These are phyloP conservation scores for Plasmodium gaboni DNA, from an alignment of 169 alveolate genomes.

Conservation along the genomic window DNA sequence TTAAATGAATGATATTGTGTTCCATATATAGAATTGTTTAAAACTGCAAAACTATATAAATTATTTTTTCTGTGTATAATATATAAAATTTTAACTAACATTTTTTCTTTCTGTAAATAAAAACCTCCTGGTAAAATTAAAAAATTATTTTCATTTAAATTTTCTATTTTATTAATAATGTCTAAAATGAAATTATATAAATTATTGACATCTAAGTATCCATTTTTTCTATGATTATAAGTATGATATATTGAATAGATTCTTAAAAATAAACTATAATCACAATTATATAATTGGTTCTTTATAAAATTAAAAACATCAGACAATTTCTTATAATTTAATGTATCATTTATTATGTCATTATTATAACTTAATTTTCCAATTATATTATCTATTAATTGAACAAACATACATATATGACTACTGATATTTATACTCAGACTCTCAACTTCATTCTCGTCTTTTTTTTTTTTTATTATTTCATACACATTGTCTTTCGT, in stretches of 20 bases:
- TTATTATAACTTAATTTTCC: constrained; percentile 59
- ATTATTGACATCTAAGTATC: constrained; percentile 67
- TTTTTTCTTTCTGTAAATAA: constrained; percentile 68
- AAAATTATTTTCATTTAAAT: constrained; percentile 72
- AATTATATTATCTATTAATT: constrained; percentile 40
- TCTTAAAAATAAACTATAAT: constrained; percentile 71
- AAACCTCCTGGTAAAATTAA: constrained; percentile 74
- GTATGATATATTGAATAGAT: constrained; percentile 65
- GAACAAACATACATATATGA: constrained; percentile 73
- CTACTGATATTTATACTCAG: constrained; percentile 61
- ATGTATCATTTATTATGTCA: constrained; percentile 40
- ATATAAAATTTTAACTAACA: constrained; percentile 68
- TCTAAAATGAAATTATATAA: constrained; percentile 59
- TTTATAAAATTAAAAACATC: constrained; percentile 52
- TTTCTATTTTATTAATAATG: constrained; percentile 62
- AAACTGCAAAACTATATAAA: constrained; percentile 63
- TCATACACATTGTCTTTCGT: constrained; percentile 74
- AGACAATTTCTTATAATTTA: constrained; percentile 54
- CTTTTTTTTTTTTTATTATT: constrained; percentile 45
- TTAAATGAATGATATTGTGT: constrained; percentile 84
- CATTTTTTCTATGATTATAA: constrained; percentile 75
- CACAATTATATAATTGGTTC: constrained; percentile 68
- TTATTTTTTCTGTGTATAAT: constrained; percentile 67
- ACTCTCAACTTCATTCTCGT: constrained; percentile 62
- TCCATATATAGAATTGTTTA: constrained; percentile 73